Conservation (phyloP, 148 eudicot species). For the Camellia granthamiana region DNA sequence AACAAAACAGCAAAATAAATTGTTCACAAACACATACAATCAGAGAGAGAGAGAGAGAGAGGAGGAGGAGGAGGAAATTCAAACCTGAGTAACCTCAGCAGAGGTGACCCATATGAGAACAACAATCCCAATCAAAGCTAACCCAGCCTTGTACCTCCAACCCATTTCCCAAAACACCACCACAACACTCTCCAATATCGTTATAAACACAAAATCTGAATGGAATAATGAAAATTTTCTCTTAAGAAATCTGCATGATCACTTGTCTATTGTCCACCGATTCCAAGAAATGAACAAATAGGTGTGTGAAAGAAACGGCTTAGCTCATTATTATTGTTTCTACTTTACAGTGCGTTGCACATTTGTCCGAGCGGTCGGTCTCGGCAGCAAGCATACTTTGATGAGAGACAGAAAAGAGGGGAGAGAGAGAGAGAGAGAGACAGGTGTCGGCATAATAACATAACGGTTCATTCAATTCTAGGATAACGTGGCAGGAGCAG, state of each 20-base stretch:
- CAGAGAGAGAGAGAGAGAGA: background rate
- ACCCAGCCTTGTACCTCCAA: constrained; percentile 51
- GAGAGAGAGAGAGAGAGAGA: background rate
- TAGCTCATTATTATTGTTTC: no score
- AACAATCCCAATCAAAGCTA: constrained; percentile 40
- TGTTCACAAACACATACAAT: no score
- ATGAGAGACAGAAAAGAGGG: background rate
- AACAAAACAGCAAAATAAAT: background rate
- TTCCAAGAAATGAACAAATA: no score
- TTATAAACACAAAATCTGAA: no score
- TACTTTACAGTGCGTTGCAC: no score
- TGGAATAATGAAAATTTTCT: no score
- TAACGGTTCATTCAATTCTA: background rate
- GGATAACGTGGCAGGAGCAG: constrained; percentile 6
- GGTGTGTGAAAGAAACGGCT: no score
- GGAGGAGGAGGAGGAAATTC: background rate
- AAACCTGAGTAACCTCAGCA: constrained; percentile 58
- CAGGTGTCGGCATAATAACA: background rate
- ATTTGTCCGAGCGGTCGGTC: no score
- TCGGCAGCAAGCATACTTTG: background rate
- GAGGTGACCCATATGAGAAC: constrained; percentile 56
- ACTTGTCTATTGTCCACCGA: no score
- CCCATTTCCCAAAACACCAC: constrained; percentile 32
- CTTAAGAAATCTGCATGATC: no score
- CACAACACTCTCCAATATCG: background rate